phyloP scores from a whole-genome alignment of 2,329 filamentous ascomycete genomes.

The Curvularia hawaiiensis region DNA sequence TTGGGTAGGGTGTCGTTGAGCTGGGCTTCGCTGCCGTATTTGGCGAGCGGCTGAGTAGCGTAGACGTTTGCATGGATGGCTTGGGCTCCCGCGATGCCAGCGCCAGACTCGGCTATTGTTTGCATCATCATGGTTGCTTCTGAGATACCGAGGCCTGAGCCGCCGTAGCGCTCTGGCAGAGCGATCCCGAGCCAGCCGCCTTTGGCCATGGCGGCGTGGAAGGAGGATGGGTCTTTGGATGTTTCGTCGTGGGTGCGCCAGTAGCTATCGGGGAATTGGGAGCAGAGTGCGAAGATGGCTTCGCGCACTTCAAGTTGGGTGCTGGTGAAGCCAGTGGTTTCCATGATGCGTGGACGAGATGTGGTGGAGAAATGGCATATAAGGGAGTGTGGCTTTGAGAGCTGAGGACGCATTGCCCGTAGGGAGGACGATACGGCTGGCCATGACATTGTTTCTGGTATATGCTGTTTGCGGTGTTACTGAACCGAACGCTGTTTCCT shows the following conservation, averaged over 20 bases:
- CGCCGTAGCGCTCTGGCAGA: constrained; percentile 74
- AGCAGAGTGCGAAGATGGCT: constrained; percentile 70
- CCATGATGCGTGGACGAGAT: constrained; percentile 62
- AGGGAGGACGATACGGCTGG: neutral
- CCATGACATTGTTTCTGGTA: neutral
- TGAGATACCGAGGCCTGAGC: constrained; percentile 75
- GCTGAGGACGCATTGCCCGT: neutral
- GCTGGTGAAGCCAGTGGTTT: constrained; percentile 72
- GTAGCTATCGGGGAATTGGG: constrained; percentile 72
- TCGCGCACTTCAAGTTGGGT: constrained; percentile 75
- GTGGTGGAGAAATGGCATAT: constrained; percentile 40
- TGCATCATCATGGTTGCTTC: constrained; percentile 90
- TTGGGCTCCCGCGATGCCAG: constrained; percentile 73
- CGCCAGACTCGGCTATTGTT: constrained; percentile 77
- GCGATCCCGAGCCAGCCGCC: constrained; percentile 85
- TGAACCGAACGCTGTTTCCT: neutral
- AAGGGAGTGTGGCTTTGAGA: neutral
- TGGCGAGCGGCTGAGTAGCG: constrained; percentile 75
- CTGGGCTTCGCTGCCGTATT: constrained; percentile 72
- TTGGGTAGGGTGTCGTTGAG: constrained; percentile 67
- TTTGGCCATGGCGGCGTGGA: constrained; percentile 74
- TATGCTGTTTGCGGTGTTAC: neutral
- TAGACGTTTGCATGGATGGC: constrained; percentile 70
- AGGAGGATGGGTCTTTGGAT: constrained; percentile 73
- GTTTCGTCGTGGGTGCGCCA: constrained; percentile 76